Percentiles rank a stretch among this genome's conserved stretches.
These are phyloP conservation scores for Neonectria sp. DNA, from an alignment of 2,329 filamentous ascomycete species.

Conservation along the genomic window DNA sequence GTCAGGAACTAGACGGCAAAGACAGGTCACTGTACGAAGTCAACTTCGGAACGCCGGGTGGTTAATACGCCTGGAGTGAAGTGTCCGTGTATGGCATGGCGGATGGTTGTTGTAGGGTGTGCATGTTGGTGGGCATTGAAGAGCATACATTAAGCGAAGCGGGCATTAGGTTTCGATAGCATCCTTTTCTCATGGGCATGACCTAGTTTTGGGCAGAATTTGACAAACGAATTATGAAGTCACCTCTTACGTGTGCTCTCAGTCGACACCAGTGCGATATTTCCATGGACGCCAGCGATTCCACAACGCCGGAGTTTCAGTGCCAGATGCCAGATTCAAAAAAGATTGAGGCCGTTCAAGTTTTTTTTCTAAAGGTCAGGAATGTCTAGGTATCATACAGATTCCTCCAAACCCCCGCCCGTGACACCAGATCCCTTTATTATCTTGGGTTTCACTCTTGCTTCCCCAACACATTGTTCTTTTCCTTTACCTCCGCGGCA, in stretches of 20 bases:
- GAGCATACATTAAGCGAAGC: slow-evolving; percentile 33
- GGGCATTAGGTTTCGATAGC: slow-evolving; percentile 33
- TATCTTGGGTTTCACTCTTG: slow-evolving; percentile 33
- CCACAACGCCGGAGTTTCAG: neutral
- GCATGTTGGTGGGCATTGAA: slow-evolving; percentile 18
- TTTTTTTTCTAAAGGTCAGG: slow-evolving; percentile 43
- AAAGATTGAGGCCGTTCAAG: slow-evolving; percentile 45
- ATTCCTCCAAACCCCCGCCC: slow-evolving; percentile 48
- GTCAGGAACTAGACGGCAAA: slow-evolving; percentile 39
- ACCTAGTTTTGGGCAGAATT: slow-evolving; percentile 26
- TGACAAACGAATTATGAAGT: slow-evolving; percentile 3
- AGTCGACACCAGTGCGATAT: neutral
- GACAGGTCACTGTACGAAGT: slow-evolving; percentile 50
- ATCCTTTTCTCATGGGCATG: slow-evolving; percentile 28
- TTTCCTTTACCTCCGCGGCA: slow-evolving; percentile 81
- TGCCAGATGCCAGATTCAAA: slow-evolving; percentile 13
- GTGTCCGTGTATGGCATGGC: slow-evolving; percentile 3
- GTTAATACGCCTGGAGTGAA: slow-evolving; percentile 17
- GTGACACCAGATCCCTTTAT: slow-evolving; percentile 38
- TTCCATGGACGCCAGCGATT: neutral
- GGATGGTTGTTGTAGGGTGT: neutral
- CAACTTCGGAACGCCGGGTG: slow-evolving; percentile 44
- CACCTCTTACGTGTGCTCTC: no score
- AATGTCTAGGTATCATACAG: slow-evolving; percentile 55
- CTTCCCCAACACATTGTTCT: slow-evolving; percentile 40